phyloP scores from a whole-genome alignment of 768 basidiomycete species.

The Infundibulicybe gibba region DNA sequence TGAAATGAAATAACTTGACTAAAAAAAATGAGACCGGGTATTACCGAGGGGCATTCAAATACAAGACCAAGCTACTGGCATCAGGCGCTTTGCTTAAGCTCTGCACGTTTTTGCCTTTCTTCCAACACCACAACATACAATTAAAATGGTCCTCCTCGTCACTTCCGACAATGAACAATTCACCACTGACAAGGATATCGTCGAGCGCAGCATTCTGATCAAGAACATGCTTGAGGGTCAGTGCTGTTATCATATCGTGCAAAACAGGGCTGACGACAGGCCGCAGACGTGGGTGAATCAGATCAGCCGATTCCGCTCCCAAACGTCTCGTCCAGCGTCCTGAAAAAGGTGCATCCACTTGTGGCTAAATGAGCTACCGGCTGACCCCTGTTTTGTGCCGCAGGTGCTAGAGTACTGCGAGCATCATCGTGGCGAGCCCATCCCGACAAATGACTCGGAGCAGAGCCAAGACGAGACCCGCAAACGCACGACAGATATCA shows the following conservation, averaged over 20 bases:
- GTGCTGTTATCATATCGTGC: neutral
- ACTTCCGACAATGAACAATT: conserved; percentile 97
- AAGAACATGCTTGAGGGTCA: conserved; percentile 99
- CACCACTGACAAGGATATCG: conserved; percentile 89
- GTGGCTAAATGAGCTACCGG: too few species aligned
- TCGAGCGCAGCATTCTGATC: conserved; percentile 93
- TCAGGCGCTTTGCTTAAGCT: conserved; percentile 15
- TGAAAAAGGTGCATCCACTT: conserved; percentile 85
- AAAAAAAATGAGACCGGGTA: conserved; percentile 26
- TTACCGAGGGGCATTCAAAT: conserved; percentile 31
- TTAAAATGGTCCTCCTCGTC: conserved; percentile 82
- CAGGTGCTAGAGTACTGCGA: conserved; percentile 99
- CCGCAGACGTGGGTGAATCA: conserved; percentile 85
- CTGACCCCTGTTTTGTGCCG: too few species aligned
- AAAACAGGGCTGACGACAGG: neutral
- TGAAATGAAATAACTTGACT: neutral
- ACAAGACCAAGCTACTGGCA: conserved; percentile 18
- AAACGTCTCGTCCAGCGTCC: conserved; percentile 87
- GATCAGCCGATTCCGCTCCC: conserved; percentile 94
- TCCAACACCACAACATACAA: conserved; percentile 3
- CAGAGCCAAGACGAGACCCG: conserved; percentile 88
- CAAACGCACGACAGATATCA: conserved; percentile 97
- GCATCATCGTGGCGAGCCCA: conserved; percentile 96
- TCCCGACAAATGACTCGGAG: conserved; percentile 80
- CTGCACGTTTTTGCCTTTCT: conserved; percentile 9